Base-by-base conservation (phyloP, 2,329 filamentous ascomycete genomes). In the Colletotrichum spinosum region DNA sequence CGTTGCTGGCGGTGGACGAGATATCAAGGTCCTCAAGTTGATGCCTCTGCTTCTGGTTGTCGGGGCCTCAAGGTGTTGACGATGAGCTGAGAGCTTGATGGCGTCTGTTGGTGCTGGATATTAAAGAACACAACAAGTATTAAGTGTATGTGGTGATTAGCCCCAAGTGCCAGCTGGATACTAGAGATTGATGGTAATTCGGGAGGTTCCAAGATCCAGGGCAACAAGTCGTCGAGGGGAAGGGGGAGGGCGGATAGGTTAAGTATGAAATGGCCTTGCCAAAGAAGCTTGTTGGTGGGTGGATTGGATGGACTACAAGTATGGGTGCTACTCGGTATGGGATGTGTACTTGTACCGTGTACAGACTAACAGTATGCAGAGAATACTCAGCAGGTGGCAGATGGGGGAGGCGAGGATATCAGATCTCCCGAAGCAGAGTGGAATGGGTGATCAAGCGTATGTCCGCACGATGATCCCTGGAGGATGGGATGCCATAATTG, bases 371-470 rank as follows among this genome's bases (percentile, higher is more conserved):
- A 25, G 25, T 25, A 25, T 25, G 4, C 25, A 25, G 25, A 25
- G 25, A 4, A 4, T 25, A 25, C 25, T 25, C 25, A 4, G 25
- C 4, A 5, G 65, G 59, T 65, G 60, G 60, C 52, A 62, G 65
- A 64, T 65, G 49, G 54, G 67, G 67, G 68, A 68, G 67, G 65
- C 68, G 66, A 68, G 70, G 69, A 75, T 70, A 69, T 69, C 67
- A 70, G 68, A 72, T 70, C 70, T 71, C 67, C 69, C 71, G 71
- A 69, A 72, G 71, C 62, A 70, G 69, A 67, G 76, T 66, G 77
- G 75, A 76, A 78, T 67, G 76, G 81, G 78, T 78, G 82, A 84
- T 84, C 82, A 79, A 80, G 80, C 77, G 81, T 76, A 76, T 82
- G 82, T 81, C 81, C 78, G 79, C 78, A 76, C 75, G 78, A 72